These are phyloP conservation scores for Fusarium nelsonii DNA, from an alignment of 2,329 filamentous ascomycete genomes.

Conservation along the genomic window DNA sequence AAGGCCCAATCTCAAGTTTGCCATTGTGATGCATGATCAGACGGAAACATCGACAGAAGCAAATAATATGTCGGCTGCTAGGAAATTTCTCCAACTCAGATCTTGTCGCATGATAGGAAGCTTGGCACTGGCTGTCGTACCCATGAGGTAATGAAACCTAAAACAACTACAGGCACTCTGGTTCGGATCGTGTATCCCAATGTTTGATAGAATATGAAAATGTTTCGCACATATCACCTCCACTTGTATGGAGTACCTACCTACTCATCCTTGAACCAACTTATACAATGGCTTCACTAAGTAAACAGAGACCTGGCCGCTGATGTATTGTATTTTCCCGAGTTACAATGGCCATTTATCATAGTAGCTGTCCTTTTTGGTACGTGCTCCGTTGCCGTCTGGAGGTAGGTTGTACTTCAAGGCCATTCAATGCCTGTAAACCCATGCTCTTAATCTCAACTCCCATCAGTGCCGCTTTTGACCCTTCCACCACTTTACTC, in stretches of 20 bases:
- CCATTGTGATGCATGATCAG: neutral
- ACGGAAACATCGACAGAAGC: constrained; percentile 9
- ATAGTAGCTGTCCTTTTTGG: neutral
- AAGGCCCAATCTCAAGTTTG: neutral
- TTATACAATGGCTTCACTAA: neutral
- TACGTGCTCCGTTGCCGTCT: constrained; percentile 8
- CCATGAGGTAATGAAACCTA: neutral
- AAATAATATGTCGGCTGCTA: neutral
- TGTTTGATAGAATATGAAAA: constrained; percentile 21
- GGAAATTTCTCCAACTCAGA: neutral
- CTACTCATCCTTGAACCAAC: neutral
- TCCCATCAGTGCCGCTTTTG: constrained; percentile 26
- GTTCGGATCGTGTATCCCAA: too few relatives aligned
- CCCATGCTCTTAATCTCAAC: constrained; percentile 29
- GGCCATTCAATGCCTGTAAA: constrained; percentile 9
- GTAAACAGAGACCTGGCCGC: constrained; percentile 1
- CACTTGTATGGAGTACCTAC: neutral
- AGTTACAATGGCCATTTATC: neutral
- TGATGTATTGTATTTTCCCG: neutral
- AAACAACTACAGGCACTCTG: constrained; percentile 12
- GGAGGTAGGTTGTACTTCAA: neutral
- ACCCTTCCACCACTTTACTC: constrained; percentile 20
- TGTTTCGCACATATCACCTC: constrained; percentile 34
- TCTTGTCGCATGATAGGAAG: neutral
- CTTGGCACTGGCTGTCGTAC: neutral